Conservation (phyloP, 495 filamentous ascomycete species). For the Baudoinia panamericana region DNA sequence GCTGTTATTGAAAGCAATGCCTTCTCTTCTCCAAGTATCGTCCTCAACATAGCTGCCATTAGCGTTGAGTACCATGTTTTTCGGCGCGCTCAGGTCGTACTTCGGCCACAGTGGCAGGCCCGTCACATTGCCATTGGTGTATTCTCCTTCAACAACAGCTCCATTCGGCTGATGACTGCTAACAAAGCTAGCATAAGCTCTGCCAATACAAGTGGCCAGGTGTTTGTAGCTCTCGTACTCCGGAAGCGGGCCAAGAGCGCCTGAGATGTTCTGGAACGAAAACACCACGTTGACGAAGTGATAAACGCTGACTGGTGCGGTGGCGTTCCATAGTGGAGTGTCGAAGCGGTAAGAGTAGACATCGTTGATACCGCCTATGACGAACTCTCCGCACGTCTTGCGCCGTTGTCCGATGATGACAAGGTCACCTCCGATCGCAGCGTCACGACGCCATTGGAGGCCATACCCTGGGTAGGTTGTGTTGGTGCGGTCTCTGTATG, state of each 20-base stretch:
- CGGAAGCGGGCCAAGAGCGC: slow-evolving; percentile 23
- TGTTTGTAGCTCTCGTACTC: slow-evolving; percentile 22
- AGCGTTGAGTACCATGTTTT: slow-evolving; percentile 34
- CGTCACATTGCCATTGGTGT: slow-evolving; percentile 12
- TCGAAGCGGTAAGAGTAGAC: slow-evolving; percentile 24
- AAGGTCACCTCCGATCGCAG: slow-evolving; percentile 22
- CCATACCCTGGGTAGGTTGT: slow-evolving; percentile 18
- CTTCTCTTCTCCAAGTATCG: slow-evolving; percentile 32
- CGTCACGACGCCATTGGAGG: slow-evolving; percentile 22
- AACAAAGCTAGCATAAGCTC: slow-evolving; percentile 22
- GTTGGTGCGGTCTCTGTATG: slow-evolving; percentile 15
- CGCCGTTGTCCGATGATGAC: slow-evolving; percentile 22
- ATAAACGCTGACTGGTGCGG: slow-evolving; percentile 14
- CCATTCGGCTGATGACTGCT: slow-evolving; percentile 23
- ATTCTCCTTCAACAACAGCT: slow-evolving; percentile 18
- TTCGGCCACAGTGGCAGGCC: slow-evolving; percentile 33
- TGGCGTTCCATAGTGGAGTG: slow-evolving; percentile 22
- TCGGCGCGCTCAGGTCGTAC: slow-evolving; percentile 32
- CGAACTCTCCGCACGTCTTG: slow-evolving; percentile 22
- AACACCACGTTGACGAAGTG: slow-evolving; percentile 24
- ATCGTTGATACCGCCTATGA: slow-evolving; percentile 8
- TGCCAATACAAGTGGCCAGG: slow-evolving; percentile 19
- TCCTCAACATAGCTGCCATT: slow-evolving; percentile 30
- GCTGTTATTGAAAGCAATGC: slow-evolving; percentile 33
- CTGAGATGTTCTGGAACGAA: slow-evolving; percentile 23